Conservation (phyloP, 1,284 basidiomycete species). For the Puccinia brachypodii region DNA sequence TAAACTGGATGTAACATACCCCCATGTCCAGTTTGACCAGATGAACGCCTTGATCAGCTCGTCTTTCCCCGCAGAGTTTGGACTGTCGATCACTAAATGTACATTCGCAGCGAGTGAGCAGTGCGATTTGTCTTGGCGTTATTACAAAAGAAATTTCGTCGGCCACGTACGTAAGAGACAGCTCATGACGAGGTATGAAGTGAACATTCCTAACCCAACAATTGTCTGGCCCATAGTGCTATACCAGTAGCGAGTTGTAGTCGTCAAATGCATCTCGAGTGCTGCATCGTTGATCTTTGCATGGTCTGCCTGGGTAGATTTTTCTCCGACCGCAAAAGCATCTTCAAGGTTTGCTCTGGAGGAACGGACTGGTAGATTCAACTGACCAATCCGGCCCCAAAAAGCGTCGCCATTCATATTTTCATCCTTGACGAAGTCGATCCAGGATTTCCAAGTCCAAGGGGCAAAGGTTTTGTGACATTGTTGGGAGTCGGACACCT, state of each 20-base stretch:
- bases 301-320: neutral
- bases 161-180: neutral
- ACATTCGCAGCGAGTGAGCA: neutral
- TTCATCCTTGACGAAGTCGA: conserved; percentile 19
- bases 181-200: neutral
- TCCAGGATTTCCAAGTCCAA: conserved; percentile 28
- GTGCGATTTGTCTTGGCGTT: neutral
- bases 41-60: conserved; percentile 2
- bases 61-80: neutral
- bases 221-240: conserved; percentile 16
- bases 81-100: neutral
- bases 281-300: neutral
- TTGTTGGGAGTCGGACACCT: neutral
- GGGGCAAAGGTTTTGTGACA: neutral
- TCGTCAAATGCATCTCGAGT: neutral
- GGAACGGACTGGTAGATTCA: neutral
- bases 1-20: neutral
- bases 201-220: neutral
- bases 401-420: neutral
- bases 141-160: neutral
- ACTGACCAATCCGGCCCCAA: neutral
- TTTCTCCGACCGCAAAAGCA: neutral
- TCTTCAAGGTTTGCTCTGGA: neutral
- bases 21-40: conserved; percentile 25
- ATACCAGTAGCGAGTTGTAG: conserved; percentile 18